Conservation (phyloP, 495 filamentous ascomycete species). For the Penicillium macrosclerotiorum region DNA sequence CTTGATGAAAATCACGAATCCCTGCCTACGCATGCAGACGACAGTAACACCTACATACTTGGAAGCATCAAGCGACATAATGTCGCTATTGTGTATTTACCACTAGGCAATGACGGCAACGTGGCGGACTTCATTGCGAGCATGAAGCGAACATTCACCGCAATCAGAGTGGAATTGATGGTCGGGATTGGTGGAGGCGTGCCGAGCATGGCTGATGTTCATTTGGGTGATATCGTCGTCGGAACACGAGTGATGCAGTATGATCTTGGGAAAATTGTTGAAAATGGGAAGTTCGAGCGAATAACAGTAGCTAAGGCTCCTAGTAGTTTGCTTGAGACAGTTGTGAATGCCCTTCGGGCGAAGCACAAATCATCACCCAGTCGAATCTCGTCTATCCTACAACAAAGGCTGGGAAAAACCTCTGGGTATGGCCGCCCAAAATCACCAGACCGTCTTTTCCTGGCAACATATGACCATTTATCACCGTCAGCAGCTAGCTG, state of each 20-base stretch:
- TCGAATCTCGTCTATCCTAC: constrained; percentile 21
- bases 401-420: constrained; percentile 13
- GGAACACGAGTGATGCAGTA: constrained; percentile 41
- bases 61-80: constrained; percentile 40
- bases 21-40: constrained; percentile 10
- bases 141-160: constrained; percentile 21
- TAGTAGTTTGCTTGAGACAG: constrained; percentile 8
- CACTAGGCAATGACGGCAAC: constrained; percentile 23
- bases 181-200: constrained; percentile 33
- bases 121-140: constrained; percentile 19
- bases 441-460: constrained; percentile 19
- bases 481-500: constrained; percentile 1
- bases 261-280: constrained; percentile 37
- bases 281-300: constrained; percentile 9
- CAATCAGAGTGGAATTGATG: constrained; percentile 31
- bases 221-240: constrained; percentile 34
- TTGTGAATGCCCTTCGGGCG: constrained; percentile 21
- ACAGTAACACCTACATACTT: constrained; percentile 29
- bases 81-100: constrained; percentile 45
- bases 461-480: constrained; percentile 14
- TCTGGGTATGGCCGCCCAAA: constrained; percentile 9
- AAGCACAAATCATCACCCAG: constrained; percentile 16
- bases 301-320: constrained; percentile 14
- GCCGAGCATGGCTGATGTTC: constrained; percentile 20
- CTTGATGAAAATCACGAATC: constrained; percentile 29